Evolutionary conservation across 345 rosid species (phyloP), one percentile per base, ranked within the genome.

Genomic region (Moricandia moricandioides): DNA sequence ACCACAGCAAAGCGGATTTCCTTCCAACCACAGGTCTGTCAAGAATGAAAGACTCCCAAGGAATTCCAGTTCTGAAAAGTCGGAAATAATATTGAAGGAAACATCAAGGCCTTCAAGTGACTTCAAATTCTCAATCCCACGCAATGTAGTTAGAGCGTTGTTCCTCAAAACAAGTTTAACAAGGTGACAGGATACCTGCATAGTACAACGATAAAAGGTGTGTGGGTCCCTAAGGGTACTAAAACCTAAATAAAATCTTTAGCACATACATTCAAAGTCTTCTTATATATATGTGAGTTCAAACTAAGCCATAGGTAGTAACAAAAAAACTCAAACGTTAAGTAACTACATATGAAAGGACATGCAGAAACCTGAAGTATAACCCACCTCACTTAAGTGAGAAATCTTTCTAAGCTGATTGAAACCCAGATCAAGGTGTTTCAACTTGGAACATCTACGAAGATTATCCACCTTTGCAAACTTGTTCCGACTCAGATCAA

Each of bases 401-500:
- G 87, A 75, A 70, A 88, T 77, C 39, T 92, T 80, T 77, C 92
- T 78, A 71, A 95, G 84, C 74, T 87, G 83, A 86, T 95, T 95
- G 86, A 95, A 95, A 40, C 98, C 99, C 33, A 95, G 93, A 83
- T 95, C 99, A 80, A 95, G 81, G 80, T 90, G 86, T 88, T 90
- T 95, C 85, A 95, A 69, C 77, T 87, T 92, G 77, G 80, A 69
- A 78, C 98, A 92, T 67, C 79, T 90, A 65, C 90, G 81, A 63
- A 95, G 92, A 84, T 89, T 90, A 88, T 91, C 94, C 78, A 92
- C 87, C 84, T 89, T 95, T 1, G 93, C 83, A 73, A 95, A 87
- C 88, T 84, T 90, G 86, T 95, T 95, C 72, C 99, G 84, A 78
- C 99, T 95, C 77, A 95, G 87, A 85, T 95, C 99, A 68, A 92